Evolutionary conservation across 2,329 filamentous ascomycete genomes (phyloP).

Genomic region (Paraphoma sp.): DNA sequence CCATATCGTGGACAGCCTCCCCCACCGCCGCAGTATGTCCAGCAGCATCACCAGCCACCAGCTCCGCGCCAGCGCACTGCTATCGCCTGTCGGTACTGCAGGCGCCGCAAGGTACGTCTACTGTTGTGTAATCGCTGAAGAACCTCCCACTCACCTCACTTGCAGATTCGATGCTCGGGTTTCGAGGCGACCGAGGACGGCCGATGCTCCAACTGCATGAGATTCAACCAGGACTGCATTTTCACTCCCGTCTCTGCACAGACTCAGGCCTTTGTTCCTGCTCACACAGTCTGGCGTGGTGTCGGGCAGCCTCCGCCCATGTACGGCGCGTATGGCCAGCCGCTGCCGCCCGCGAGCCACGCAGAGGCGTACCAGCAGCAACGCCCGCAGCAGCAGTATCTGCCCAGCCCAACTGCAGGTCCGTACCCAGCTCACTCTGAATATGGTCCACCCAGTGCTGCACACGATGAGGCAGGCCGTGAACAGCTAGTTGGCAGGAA

Average conservation of each 20-base stretch:
- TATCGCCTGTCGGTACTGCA: constrained; percentile 67
- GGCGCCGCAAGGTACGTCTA: constrained; percentile 62
- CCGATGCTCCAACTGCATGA: constrained; percentile 73
- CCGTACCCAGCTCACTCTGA: constrained; percentile 48
- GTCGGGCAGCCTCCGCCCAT: constrained; percentile 54
- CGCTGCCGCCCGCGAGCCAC: constrained; percentile 49
- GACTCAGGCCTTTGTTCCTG: constrained; percentile 76
- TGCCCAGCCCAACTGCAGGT: constrained; percentile 54
- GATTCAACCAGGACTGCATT: constrained; percentile 79
- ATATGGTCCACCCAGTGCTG: constrained; percentile 39
- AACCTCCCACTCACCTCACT: constrained; percentile 19
- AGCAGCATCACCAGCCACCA: constrained; percentile 50
- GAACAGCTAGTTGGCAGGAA: constrained; percentile 52
- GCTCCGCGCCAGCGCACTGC: constrained; percentile 67
- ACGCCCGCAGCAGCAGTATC: constrained; percentile 50
- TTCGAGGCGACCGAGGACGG: constrained; percentile 76
- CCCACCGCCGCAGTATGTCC: constrained; percentile 48
- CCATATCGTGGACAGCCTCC: constrained; percentile 50
- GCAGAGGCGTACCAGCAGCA: constrained; percentile 36
- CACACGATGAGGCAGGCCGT: constrained; percentile 48
- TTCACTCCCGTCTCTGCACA: constrained; percentile 78
- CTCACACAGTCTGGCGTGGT: constrained; percentile 67
- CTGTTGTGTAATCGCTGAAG: not conserved
- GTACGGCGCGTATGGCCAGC: constrained; percentile 61
- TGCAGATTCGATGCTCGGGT: constrained; percentile 76